Evolutionary conservation across 345 rosid species (phyloP).

Genomic region (Adansonia digitata): DNA sequence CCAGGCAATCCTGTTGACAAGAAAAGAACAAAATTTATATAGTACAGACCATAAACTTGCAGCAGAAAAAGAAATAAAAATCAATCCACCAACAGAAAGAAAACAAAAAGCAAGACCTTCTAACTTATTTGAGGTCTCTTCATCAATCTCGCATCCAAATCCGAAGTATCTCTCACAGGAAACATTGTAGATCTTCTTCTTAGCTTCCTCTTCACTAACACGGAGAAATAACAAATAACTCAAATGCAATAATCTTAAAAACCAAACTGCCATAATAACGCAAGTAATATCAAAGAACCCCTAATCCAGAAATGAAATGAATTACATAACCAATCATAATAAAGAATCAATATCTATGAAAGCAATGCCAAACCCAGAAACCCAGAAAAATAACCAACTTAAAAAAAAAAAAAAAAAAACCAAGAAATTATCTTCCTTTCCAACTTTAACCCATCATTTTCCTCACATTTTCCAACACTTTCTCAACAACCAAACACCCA

Average conservation of each 20-base stretch:
- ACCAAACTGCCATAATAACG: not conserved
- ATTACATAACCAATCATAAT: too few relatives aligned
- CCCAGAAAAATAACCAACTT: too few relatives aligned
- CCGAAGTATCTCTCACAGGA: constrained; percentile 94
- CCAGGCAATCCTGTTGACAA: constrained; percentile 62
- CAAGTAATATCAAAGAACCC: not conserved
- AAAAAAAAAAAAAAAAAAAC: too few relatives aligned
- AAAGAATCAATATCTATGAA: too few relatives aligned
- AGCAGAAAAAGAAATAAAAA: not conserved
- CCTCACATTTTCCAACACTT: too few relatives aligned
- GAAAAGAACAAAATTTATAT: not conserved
- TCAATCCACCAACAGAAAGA: not conserved
- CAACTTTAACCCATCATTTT: too few relatives aligned
- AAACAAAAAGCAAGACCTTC: constrained; percentile 45
- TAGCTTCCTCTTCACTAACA: constrained; percentile 84
- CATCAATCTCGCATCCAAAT: constrained; percentile 91
- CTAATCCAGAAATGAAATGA: not conserved
- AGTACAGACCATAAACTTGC: not conserved
- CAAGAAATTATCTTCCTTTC: too few relatives aligned
- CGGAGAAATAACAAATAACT: constrained; percentile 5
- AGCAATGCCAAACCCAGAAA: too few relatives aligned
- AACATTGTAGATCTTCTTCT: constrained; percentile 81
- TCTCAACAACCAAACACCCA: not conserved
- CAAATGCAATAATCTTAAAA: not conserved
- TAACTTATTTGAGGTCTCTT: constrained; percentile 87